These are phyloP conservation scores for Circinella minor DNA, from an alignment of 371 early-diverging fungal species.

Conservation along the genomic window DNA sequence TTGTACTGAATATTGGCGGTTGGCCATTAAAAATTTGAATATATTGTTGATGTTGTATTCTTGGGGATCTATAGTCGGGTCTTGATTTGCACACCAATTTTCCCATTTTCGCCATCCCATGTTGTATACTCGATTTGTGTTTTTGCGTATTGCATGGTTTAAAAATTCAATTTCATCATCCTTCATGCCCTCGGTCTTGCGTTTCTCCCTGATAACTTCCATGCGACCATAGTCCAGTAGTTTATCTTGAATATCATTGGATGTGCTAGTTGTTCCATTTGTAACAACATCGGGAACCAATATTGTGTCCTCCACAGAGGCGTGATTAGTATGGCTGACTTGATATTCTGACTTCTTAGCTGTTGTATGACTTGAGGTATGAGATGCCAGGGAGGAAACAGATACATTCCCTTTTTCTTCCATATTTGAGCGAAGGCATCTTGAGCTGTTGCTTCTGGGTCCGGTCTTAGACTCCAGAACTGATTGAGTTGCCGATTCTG, in stretches of 20 bases:
- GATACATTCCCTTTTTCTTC: conserved; percentile 20
- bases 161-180: neutral
- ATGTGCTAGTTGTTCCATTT: no score
- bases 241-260: neutral
- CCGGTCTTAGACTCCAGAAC: conserved; percentile 27
- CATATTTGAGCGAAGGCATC: conserved; percentile 39
- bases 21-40: neutral
- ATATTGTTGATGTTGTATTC: neutral
- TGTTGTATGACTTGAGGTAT: neutral
- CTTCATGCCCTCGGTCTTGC: neutral
- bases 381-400: conserved; percentile 22
- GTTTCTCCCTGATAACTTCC: neutral
- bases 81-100: no score
- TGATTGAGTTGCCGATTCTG: conserved; percentile 19
- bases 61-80: neutral
- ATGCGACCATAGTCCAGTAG: neutral
- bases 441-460: conserved; percentile 25
- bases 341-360: neutral
- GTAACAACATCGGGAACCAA: neutral
- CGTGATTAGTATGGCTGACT: neutral
- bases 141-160: neutral
- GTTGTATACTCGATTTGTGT: neutral
- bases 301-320: neutral
- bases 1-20: neutral
- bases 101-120: no score